These are phyloP conservation scores for Candida easanensis DNA, from an alignment of 805 yeast species.

Conservation along the genomic window DNA sequence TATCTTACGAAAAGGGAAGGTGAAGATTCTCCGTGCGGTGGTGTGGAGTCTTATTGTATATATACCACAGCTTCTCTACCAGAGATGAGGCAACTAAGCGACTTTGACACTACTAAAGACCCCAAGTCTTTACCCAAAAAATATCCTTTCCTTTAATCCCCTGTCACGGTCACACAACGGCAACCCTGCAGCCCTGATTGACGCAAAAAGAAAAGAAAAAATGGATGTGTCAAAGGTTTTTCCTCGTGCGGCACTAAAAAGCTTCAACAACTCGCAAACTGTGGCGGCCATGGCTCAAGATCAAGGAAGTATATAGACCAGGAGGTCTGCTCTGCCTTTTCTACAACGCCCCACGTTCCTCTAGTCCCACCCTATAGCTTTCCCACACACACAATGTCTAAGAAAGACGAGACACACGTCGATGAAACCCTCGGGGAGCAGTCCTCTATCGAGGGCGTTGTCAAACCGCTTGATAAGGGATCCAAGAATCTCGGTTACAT, in stretches of 20 bases:
- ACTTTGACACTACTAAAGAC: too few relatives aligned
- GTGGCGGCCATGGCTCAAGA: not conserved
- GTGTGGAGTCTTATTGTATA: too few relatives aligned
- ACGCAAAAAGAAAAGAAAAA: not conserved
- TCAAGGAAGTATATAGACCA: not conserved
- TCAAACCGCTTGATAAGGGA: slow-evolving; percentile 32
- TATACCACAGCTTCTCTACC: too few relatives aligned
- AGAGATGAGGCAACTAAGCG: too few relatives aligned
- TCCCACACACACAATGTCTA: not conserved
- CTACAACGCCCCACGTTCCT: not conserved
- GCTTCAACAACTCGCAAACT: not conserved
- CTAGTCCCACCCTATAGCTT: not conserved
- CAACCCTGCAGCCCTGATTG: too few relatives aligned
- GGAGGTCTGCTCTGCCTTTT: not conserved
- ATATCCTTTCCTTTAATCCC: too few relatives aligned
- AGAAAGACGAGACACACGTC: not conserved
- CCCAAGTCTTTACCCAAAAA: too few relatives aligned
- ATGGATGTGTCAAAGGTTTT: not conserved
- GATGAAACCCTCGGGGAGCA: not conserved
- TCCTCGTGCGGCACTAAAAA: not conserved
- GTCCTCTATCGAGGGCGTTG: slow-evolving; percentile 7
- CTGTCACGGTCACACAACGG: too few relatives aligned
- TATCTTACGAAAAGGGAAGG: too few relatives aligned
- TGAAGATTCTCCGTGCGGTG: too few relatives aligned
- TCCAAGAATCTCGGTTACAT: slow-evolving; percentile 45